Base-by-base conservation (phyloP, 805 yeast genomes). In the Phaffomyces thermotolerans region DNA sequence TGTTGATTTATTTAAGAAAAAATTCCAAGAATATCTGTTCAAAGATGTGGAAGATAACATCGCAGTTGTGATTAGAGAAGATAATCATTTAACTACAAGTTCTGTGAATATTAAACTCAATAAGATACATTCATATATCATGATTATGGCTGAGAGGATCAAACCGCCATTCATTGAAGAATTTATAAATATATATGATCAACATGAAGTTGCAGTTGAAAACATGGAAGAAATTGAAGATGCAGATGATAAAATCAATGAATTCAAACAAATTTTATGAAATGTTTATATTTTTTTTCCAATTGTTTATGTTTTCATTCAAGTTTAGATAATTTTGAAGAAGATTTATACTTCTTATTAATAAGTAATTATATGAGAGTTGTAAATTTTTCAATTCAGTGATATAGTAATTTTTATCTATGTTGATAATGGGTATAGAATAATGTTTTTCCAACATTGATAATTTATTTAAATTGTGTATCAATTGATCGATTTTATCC, bases 281-380 rank as follows among this genome's bases (percentile, higher is more conserved):
- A 20, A 5, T 5, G 22, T 20, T 34, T 4, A 32, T n/a, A 7
- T 32, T 17, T 4, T 6, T 34, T 20, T 27, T 32, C 45, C 45
- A 42, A 8, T 42, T 39, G 23, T 51, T 48, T 32, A 53, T 52
- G 34, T 53, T 53, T 2, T 46, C 50, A 25, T 44, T 46, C 31
- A 57, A 20, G n/a, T 53, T 47, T 10, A 57, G 36, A 29, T 46
- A 56, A 38, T 58, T 58, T 35, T 54, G 58, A 14, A 57, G 30
- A 17, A 57, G 9, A 8, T 46, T 46, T 3, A 57, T 45, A 2
- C 59, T 52, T 9, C 56, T 42, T 4, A 57, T 43, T 4, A 58
- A 31, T 24, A 58, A 35, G 13, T 35, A 42, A 31, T 58, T 57
- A 37, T 58, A 58, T 24, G 46, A 32, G 17, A 54, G 23, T 41